These are phyloP conservation scores for Erodium trifolium DNA, from an alignment of 441 rosid genomes.

Conservation along the genomic window DNA sequence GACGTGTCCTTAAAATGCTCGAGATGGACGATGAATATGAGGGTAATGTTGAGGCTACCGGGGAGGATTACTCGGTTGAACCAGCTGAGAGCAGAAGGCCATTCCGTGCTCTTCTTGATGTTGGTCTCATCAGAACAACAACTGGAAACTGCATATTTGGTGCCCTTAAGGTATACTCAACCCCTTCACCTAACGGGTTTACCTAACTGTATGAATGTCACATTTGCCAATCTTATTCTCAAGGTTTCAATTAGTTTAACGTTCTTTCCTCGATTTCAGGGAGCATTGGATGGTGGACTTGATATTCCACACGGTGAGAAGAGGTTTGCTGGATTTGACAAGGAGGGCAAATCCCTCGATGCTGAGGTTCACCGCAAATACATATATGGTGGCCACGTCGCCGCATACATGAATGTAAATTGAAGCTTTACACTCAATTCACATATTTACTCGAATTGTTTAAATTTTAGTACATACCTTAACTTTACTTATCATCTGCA, in stretches of 20 bases:
- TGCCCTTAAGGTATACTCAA: slow-evolving; percentile 14
- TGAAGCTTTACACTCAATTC: neutral
- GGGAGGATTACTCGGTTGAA: slow-evolving; percentile 11
- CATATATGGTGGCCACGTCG: slow-evolving; percentile 75
- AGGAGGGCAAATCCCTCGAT: slow-evolving; percentile 70
- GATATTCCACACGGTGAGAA: slow-evolving; percentile 94
- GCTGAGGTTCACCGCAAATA: slow-evolving; percentile 70
- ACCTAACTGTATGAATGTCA: too few species aligned
- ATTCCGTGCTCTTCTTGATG: slow-evolving; percentile 24
- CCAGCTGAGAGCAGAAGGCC: slow-evolving; percentile 16
- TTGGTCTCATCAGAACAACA: slow-evolving; percentile 21
- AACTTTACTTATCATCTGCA: slow-evolving; percentile 13
- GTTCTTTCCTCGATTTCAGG: slow-evolving; percentile 29
- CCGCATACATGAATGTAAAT: slow-evolving; percentile 64
- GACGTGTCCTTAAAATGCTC: slow-evolving; percentile 5
- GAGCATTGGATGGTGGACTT: slow-evolving; percentile 85
- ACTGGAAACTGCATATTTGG: slow-evolving; percentile 22
- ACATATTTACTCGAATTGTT: too few species aligned
- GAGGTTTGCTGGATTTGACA: slow-evolving; percentile 79
- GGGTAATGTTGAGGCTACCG: slow-evolving; percentile 7
- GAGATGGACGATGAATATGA: slow-evolving; percentile 5
- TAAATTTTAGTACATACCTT: too few species aligned
- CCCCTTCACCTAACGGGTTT: too few species aligned
- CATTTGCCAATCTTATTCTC: too few species aligned
- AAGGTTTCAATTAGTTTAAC: too few species aligned